Evolutionary conservation across 257 asterid genomes (phyloP).

Genomic region (Echites panduratus): DNA sequence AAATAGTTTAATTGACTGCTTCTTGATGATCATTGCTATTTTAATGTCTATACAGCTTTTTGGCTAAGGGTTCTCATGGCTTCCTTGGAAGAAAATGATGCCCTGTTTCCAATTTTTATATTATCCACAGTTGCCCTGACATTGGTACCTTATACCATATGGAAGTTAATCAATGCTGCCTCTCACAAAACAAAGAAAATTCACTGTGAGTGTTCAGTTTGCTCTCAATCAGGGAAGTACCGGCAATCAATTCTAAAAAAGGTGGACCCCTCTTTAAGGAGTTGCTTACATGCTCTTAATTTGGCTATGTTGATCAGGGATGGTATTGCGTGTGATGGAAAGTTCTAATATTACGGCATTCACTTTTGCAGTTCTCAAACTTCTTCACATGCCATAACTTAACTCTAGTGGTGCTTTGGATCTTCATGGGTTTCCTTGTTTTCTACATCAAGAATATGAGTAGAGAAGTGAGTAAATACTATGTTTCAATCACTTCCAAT

Average conservation of each 20-base stretch:
- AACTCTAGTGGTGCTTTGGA: conserved; percentile 74
- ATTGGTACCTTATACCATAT: conserved; percentile 76
- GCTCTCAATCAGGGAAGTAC: conserved; percentile 71
- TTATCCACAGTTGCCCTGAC: conserved; percentile 78
- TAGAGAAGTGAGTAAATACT: conserved; percentile 52
- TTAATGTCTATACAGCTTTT: neutral
- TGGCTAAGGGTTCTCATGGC: conserved; percentile 48
- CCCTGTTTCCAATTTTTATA: conserved; percentile 81
- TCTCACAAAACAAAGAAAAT: conserved; percentile 55
- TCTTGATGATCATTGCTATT: neutral
- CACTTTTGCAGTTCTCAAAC: conserved; percentile 45
- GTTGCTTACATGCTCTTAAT: conserved; percentile 7
- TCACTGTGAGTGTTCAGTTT: conserved; percentile 83
- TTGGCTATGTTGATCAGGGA: neutral
- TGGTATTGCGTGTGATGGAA: conserved; percentile 1
- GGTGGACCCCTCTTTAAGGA: conserved; percentile 34
- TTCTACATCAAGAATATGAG: conserved; percentile 57
- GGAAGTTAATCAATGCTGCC: conserved; percentile 60
- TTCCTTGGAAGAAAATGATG: conserved; percentile 69
- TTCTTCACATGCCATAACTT: conserved; percentile 70
- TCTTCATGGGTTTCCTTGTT: conserved; percentile 60
- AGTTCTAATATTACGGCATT: conserved; percentile 11
- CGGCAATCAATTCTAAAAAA: conserved; percentile 43
- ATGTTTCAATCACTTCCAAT: conserved; percentile 6
- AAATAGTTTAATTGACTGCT: neutral